phyloP scores from a whole-genome alignment of 139 green algal genomes.

The Pseudopediastrum boryanum region DNA sequence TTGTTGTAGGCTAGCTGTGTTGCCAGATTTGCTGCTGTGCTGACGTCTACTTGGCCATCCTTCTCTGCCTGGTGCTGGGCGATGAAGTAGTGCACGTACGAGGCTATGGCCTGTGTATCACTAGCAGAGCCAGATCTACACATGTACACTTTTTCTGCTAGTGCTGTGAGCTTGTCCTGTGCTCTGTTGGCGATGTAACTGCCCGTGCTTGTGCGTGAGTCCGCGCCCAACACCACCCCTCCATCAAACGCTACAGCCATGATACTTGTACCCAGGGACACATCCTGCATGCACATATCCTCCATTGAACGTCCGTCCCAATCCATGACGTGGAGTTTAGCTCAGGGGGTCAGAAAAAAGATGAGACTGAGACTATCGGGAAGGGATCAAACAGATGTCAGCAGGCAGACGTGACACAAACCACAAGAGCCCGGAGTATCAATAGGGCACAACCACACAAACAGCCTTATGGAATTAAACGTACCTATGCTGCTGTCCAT shows the following conservation, averaged over 20 bases:
- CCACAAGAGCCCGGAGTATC: no score
- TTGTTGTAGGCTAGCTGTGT: slow-evolving; percentile 87
- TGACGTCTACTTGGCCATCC: slow-evolving; percentile 64
- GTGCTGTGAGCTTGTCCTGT: slow-evolving; percentile 86
- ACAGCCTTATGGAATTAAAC: no score
- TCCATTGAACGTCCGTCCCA: no score
- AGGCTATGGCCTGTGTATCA: slow-evolving; percentile 66
- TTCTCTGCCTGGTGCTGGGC: slow-evolving; percentile 80
- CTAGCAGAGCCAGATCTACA: slow-evolving; percentile 60
- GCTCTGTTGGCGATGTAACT: slow-evolving; percentile 92
- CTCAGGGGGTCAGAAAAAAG: no score
- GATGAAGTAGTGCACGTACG: slow-evolving; percentile 60
- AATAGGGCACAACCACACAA: no score
- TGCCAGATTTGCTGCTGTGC: slow-evolving; percentile 82
- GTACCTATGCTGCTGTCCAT: no score
- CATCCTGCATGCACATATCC: slow-evolving; percentile 23
- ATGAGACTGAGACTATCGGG: no score
- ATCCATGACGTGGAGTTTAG: no score
- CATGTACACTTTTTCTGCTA: slow-evolving; percentile 63
- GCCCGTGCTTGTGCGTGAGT: slow-evolving; percentile 85
- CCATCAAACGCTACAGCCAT: slow-evolving; percentile 87
- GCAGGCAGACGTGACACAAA: no score
- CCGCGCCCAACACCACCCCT: slow-evolving; percentile 88
- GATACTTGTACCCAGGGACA: slow-evolving; percentile 84
- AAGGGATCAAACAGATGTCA: no score